Conservation (phyloP, 306 rosid genomes). For the Calophaca sinica region DNA sequence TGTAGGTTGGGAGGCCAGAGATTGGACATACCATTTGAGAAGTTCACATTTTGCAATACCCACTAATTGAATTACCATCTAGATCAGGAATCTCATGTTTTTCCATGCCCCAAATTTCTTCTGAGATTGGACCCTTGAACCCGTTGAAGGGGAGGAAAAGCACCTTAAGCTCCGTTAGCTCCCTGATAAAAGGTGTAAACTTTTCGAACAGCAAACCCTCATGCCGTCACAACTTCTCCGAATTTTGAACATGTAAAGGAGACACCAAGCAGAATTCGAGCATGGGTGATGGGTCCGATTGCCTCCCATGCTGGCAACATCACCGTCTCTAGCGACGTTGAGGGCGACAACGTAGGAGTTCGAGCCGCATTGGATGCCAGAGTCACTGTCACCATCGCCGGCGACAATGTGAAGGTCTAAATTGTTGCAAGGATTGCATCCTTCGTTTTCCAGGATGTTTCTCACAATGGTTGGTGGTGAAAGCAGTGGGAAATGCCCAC, state of each 20-base stretch:
- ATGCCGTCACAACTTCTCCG: conserved; percentile 57
- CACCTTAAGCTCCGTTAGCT: conserved; percentile 71
- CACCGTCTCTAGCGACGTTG: conserved; percentile 74
- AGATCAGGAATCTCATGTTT: conserved; percentile 84
- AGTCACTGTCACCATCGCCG: too few relatives aligned
- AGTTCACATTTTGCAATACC: conserved; percentile 30
- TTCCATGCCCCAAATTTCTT: conserved; percentile 64
- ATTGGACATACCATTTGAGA: too few relatives aligned
- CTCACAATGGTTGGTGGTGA: too few relatives aligned
- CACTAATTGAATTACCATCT: conserved; percentile 71
- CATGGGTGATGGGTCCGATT: conserved; percentile 49
- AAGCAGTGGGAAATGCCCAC: too few relatives aligned
- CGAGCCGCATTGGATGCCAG: conserved; percentile 71
- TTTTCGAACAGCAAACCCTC: conserved; percentile 63
- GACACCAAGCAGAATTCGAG: conserved; percentile 56
- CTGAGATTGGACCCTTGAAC: conserved; percentile 67
- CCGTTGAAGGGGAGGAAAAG: conserved; percentile 75
- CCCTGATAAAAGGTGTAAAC: conserved; percentile 56
- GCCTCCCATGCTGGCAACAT: too few relatives aligned
- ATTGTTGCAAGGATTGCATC: too few relatives aligned
- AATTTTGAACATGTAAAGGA: conserved; percentile 71
- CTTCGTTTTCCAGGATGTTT: too few relatives aligned
- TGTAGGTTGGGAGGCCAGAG: too few relatives aligned
- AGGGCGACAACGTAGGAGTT: conserved; percentile 66
- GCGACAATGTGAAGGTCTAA: too few relatives aligned